A percentile compares a stretch with the other conserved stretches of the same genome.
These are phyloP conservation scores for Ascochyta clinopodiicola DNA, from an alignment of 2,329 filamentous ascomycete genomes.

Conservation along the genomic window DNA sequence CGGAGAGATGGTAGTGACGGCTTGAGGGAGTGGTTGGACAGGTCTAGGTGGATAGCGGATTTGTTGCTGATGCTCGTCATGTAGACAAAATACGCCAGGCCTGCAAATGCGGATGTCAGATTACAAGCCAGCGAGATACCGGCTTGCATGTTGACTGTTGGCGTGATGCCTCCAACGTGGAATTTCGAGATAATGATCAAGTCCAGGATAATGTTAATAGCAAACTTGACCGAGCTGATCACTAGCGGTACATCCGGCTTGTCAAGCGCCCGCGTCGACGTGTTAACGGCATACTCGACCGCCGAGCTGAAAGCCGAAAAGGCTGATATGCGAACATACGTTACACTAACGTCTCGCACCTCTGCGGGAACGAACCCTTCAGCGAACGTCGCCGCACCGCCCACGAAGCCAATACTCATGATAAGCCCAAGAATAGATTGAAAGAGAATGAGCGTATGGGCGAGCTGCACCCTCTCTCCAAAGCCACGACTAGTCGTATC, in stretches of 20 bases:
- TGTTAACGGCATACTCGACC: conserved; percentile 67
- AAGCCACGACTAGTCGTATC: conserved; percentile 64
- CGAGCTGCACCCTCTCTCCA: conserved; percentile 61
- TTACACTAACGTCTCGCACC: conserved; percentile 63
- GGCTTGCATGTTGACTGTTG: conserved; percentile 70
- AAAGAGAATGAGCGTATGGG: conserved; percentile 63
- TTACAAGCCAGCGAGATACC: conserved; percentile 66
- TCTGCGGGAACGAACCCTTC: conserved; percentile 67
- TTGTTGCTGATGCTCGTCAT: conserved; percentile 45
- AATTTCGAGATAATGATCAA: conserved; percentile 71
- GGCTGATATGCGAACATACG: conserved; percentile 69
- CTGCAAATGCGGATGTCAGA: conserved; percentile 46
- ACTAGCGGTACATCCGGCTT: conserved; percentile 72
- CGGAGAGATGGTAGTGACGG: conserved; percentile 53
- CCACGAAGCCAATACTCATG: conserved; percentile 66
- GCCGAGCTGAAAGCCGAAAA: conserved; percentile 69
- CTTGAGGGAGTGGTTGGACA: conserved; percentile 1
- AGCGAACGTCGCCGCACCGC: conserved; percentile 62
- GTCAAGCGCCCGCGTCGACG: conserved; percentile 69
- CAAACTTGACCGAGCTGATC: conserved; percentile 69
- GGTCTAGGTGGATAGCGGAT: conserved; percentile 16
- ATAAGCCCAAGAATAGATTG: conserved; percentile 65
- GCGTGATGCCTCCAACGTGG: conserved; percentile 61
- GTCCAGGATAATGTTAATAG: conserved; percentile 71
- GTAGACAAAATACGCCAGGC: conserved; percentile 66